Conservation (phyloP, 2,329 filamentous ascomycete species). For the Exophiala calicioides region DNA sequence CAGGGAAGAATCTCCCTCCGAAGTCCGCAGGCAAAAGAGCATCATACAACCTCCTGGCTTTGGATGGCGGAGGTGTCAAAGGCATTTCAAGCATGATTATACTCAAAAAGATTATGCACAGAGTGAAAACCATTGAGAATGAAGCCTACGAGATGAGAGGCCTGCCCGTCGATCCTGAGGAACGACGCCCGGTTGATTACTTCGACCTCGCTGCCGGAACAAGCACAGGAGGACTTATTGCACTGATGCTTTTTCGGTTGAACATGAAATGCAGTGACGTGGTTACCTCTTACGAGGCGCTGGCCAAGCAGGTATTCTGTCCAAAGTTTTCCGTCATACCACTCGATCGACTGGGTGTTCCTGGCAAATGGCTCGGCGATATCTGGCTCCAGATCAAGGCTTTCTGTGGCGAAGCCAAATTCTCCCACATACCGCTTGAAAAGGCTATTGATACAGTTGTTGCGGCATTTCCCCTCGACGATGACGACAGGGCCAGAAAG, state of each 20-base stretch:
- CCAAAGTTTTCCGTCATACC: constrained; percentile 14
- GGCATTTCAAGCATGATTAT: constrained; percentile 27
- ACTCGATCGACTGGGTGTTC: constrained; percentile 15
- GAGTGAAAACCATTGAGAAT: constrained; percentile 23
- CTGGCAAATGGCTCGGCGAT: constrained; percentile 20
- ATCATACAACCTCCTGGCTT: constrained; percentile 22
- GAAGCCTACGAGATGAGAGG: constrained; percentile 2
- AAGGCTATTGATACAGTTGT: constrained; percentile 24
- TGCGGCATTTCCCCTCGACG: constrained; percentile 18
- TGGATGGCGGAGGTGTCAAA: constrained; percentile 27
- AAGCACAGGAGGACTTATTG: constrained; percentile 30
- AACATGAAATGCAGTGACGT: constrained; percentile 24
- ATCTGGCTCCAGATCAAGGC: constrained; percentile 21
- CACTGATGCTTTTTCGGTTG: constrained; percentile 29
- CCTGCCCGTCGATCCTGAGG: constrained; percentile 6
- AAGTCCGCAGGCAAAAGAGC: constrained; percentile 16
- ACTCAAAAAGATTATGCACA: constrained; percentile 24
- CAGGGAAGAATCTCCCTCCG: constrained; percentile 5
- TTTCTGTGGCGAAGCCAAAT: constrained; percentile 12
- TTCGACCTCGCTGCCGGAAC: constrained; percentile 30
- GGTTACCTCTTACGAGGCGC: constrained; percentile 18
- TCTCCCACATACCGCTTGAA: constrained; percentile 21
- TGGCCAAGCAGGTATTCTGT: constrained; percentile 24
- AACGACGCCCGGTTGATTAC: constrained; percentile 24
- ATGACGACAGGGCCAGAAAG: constrained; percentile 15